Conservation (phyloP, 1,139 yeast genomes). For the Nakaseomyces sp. region DNA sequence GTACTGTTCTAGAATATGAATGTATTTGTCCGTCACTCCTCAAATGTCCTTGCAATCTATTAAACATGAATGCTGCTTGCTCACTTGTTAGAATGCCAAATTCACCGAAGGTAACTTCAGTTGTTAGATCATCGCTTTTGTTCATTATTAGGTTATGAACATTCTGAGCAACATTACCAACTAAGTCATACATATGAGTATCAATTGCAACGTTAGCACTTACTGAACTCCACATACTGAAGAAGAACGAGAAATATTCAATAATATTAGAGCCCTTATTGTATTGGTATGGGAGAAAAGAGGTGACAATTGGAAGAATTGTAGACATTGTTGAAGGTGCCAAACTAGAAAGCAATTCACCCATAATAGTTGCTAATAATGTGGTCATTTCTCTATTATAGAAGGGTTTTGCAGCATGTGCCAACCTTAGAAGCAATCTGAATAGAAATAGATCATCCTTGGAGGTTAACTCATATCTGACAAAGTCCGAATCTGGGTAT, state of each 20-base stretch:
- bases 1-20: slow-evolving; percentile 52
- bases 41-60: slow-evolving; percentile 39
- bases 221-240: slow-evolving; percentile 65
- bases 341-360: slow-evolving; percentile 34
- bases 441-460: slow-evolving; percentile 33
- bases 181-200: slow-evolving; percentile 53
- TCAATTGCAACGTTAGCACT: slow-evolving; percentile 54
- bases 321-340: slow-evolving; percentile 52
- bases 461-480: slow-evolving; percentile 28
- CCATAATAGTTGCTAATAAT: slow-evolving; percentile 31
- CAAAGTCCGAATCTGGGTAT: slow-evolving; percentile 37
- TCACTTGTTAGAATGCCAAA: slow-evolving; percentile 56
- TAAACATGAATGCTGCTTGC: slow-evolving; percentile 53
- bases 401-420: slow-evolving; percentile 34
- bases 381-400: slow-evolving; percentile 31
- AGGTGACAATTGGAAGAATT: slow-evolving; percentile 48
- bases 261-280: slow-evolving; percentile 23
- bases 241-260: slow-evolving; percentile 54
- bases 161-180: slow-evolving; percentile 54
- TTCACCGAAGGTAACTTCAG: slow-evolving; percentile 32
- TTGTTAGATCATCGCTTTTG: slow-evolving; percentile 13
- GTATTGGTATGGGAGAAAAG: slow-evolving; percentile 42
- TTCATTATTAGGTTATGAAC: slow-evolving; percentile 34
- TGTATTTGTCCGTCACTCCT: slow-evolving; percentile 46
- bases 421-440: slow-evolving; percentile 33